phyloP scores from a whole-genome alignment of 768 basidiomycete species.

The Suillus clintonianus region DNA sequence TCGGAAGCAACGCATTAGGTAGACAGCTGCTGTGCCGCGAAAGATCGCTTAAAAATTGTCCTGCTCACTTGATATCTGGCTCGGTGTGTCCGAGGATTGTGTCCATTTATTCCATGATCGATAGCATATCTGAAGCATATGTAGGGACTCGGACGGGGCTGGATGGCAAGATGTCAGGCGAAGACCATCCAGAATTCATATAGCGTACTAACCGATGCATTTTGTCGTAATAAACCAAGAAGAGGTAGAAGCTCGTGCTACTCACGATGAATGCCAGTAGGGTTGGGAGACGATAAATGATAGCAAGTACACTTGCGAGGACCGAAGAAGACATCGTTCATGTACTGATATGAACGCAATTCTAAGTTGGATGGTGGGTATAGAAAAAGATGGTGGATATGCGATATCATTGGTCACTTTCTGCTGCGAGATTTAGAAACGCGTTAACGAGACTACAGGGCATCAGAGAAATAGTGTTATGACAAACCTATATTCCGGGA shows the following conservation, averaged over 20 bases:
- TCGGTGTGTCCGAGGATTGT: no score
- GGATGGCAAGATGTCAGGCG: background rate
- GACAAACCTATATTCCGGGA: no score
- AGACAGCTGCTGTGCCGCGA: no score
- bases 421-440: slow-evolving; percentile 59
- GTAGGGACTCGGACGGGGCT: background rate
- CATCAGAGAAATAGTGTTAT: no score
- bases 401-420: slow-evolving; percentile 27
- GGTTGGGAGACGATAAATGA: background rate
- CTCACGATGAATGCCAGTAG: slow-evolving; percentile 1
- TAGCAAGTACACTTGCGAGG: slow-evolving; percentile 1
- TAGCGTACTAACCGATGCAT: slow-evolving; percentile 2
- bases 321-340: background rate
- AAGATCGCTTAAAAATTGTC: no score
- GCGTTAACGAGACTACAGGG: no score
- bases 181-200: background rate
- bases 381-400: slow-evolving; percentile 4
- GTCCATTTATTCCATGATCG: no score
- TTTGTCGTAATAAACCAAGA: background rate
- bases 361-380: background rate
- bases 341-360: background rate
- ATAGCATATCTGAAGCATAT: no score
- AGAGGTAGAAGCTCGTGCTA: background rate
- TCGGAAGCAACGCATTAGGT: no score
- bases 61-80: no score